These are phyloP conservation scores for Metschnikowia amazonensis DNA, from an alignment of 805 yeast species.

Conservation along the genomic window DNA sequence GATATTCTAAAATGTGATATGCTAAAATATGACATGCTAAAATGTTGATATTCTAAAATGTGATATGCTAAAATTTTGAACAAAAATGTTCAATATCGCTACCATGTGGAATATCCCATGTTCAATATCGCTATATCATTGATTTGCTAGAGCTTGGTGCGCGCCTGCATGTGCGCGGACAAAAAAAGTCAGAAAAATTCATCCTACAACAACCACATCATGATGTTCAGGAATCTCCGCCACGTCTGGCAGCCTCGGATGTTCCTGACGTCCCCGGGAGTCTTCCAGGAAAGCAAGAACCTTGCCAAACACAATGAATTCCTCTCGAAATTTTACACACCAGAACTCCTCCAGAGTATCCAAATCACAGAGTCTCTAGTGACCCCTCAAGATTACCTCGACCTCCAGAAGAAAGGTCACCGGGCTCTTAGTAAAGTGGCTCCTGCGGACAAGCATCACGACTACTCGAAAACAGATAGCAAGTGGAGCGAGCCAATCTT, in stretches of 20 bases:
- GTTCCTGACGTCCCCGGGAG: slow-evolving; percentile 3
- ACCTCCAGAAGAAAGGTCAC: slow-evolving; percentile 30
- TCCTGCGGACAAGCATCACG: slow-evolving; percentile 62
- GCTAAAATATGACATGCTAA: no score
- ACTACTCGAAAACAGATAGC: slow-evolving; percentile 66
- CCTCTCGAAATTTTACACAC: slow-evolving; percentile 74
- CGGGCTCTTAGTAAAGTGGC: slow-evolving; percentile 49
- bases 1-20: no score
- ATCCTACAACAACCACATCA: background rate
- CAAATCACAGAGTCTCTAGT: slow-evolving; percentile 74
- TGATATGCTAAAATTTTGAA: no score
- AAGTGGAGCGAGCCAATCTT: slow-evolving; percentile 66
- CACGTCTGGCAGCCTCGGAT: slow-evolving; percentile 2
- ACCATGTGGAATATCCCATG: no score
- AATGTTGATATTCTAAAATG: no score
- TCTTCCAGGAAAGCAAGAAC: background rate
- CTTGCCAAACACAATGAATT: slow-evolving; percentile 45
- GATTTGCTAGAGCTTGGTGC: background rate
- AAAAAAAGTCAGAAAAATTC: slow-evolving; percentile 7
- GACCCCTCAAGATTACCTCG: slow-evolving; percentile 57
- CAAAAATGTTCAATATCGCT: no score
- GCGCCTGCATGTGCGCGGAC: slow-evolving; percentile 3
- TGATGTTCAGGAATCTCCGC: slow-evolving; percentile 13
- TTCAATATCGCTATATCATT: no score
- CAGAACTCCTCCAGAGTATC: slow-evolving; percentile 76